Conservation (phyloP, 2,329 filamentous ascomycete species). For the Cordyceps javanica region DNA sequence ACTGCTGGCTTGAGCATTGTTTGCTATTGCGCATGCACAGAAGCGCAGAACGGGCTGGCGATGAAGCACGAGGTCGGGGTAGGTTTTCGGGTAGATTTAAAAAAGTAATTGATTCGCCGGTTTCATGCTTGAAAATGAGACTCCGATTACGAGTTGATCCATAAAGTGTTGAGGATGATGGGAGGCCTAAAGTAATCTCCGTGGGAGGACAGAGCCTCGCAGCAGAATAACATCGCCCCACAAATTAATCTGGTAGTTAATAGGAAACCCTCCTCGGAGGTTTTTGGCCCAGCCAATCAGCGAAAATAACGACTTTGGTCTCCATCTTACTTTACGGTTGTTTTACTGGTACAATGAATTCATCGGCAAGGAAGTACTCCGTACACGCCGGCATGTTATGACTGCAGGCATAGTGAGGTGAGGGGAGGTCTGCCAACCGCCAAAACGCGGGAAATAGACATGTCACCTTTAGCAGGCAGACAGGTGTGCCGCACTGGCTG, state of each 20-base stretch:
- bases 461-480: background rate
- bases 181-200: background rate
- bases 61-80: background rate
- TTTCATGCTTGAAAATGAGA: background rate
- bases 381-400: background rate
- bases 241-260: background rate
- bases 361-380: background rate
- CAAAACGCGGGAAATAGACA: background rate
- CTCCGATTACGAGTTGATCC: background rate
- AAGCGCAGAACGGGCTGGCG: background rate
- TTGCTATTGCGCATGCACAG: background rate
- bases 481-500: background rate
- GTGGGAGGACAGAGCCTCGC: background rate
- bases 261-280: background rate
- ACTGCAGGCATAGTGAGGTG: background rate
- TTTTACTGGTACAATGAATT: background rate
- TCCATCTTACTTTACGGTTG: background rate
- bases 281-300: background rate
- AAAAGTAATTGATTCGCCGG: background rate
- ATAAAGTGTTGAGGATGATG: background rate
- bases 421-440: background rate
- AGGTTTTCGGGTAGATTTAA: background rate
- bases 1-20: slow-evolving; percentile 11
- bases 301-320: background rate
- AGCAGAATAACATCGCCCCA: background rate